Percentiles rank a stretch among this genome's conserved stretches.
phyloP scores from a whole-genome alignment of 495 filamentous ascomycete genomes.

The Extremus antarcticus region DNA sequence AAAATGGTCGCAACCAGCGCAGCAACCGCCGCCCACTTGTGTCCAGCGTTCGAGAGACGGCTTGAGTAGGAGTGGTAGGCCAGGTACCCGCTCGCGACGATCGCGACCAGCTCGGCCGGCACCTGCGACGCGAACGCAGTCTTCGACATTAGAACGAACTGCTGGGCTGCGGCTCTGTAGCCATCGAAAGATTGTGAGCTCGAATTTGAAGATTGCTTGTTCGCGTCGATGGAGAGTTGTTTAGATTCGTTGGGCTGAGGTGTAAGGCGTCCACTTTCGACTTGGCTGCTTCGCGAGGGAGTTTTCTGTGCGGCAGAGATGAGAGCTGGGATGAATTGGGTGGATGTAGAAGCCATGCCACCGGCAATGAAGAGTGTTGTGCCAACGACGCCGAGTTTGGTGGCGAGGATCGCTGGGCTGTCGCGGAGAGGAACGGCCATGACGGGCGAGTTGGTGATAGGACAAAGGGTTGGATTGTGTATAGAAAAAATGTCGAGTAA shows the following conservation, averaged over 20 bases:
- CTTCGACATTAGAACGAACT: constrained; percentile 13
- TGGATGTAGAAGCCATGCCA: constrained; percentile 14
- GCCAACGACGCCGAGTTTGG: constrained; percentile 10
- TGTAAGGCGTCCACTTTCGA: constrained; percentile 13
- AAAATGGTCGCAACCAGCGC: constrained; percentile 13
- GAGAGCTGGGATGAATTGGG: constrained; percentile 12
- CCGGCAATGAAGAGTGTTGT: constrained; percentile 17
- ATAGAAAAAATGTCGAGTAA: too few relatives aligned
- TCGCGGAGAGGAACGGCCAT: constrained; percentile 5
- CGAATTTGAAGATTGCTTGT: not conserved
- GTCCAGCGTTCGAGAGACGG: not conserved
- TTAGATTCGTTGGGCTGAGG: constrained; percentile 3
- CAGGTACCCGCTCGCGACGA: constrained; percentile 11
- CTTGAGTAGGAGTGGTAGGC: constrained; percentile 10
- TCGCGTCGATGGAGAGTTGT: constrained; percentile 1
- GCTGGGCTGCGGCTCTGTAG: constrained; percentile 12
- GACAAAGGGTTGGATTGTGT: too few relatives aligned
- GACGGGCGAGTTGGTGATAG: not conserved
- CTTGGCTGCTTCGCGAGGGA: not conserved
- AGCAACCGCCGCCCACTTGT: constrained; percentile 16
- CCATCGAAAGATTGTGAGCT: not conserved
- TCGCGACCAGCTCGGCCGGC: constrained; percentile 13
- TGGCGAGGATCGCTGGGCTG: constrained; percentile 6
- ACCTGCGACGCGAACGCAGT: constrained; percentile 15
- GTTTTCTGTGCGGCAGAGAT: constrained; percentile 8